phyloP scores from a whole-genome alignment of 345 rosid species.

The Populus ilicifolia region DNA sequence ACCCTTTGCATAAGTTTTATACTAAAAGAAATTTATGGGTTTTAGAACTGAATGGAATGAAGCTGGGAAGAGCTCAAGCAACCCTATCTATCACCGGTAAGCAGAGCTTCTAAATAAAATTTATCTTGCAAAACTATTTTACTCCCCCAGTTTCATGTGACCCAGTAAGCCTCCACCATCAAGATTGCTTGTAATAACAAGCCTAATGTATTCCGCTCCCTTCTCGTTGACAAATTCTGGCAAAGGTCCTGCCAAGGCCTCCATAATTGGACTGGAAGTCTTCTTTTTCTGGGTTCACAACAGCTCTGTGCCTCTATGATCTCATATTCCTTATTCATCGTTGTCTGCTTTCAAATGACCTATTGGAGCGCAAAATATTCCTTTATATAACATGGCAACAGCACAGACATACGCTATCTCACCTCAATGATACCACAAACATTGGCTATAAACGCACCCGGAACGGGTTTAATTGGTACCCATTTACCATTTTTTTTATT shows the following conservation, averaged over 20 bases:
- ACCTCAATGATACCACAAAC: conserved; percentile 39
- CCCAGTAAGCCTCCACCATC: conserved; percentile 31
- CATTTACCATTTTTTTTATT: conserved; percentile 30
- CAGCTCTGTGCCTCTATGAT: conserved; percentile 46
- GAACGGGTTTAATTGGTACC: conserved; percentile 28
- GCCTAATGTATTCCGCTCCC: conserved; percentile 17
- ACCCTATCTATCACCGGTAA: neutral
- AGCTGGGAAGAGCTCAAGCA: neutral
- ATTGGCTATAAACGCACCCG: conserved; percentile 34
- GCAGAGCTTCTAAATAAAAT: no score
- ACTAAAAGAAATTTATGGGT: no score
- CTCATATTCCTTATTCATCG: conserved; percentile 39
- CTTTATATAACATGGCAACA: neutral
- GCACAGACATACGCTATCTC: neutral
- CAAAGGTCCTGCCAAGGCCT: conserved; percentile 31
- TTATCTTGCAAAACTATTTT: no score
- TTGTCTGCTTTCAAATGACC: conserved; percentile 14
- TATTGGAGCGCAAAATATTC: no score
- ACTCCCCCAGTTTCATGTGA: conserved; percentile 12
- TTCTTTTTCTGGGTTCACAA: conserved; percentile 33
- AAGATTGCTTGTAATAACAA: conserved; percentile 26
- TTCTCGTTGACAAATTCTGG: conserved; percentile 10
- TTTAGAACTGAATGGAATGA: neutral
- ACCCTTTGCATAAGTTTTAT: no score
- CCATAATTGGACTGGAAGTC: conserved; percentile 24